Percentiles rank a stretch among this genome's conserved stretches.
Conservation (phyloP, 352 stramenopile genomes). For the Phytophthora constricta region DNA sequence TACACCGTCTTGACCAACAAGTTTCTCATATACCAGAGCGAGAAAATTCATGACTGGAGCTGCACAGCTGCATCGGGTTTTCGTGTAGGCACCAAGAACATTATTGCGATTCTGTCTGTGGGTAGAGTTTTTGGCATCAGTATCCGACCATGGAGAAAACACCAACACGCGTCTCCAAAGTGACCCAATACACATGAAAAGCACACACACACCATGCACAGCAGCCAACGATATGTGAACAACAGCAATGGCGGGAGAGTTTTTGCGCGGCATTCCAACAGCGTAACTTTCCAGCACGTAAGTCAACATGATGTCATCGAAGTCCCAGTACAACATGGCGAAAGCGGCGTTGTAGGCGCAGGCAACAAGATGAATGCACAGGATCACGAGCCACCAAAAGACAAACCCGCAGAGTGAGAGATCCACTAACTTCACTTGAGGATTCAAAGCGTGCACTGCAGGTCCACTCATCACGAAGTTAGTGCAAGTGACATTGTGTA, state of each 20-base stretch:
- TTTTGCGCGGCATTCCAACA: constrained; percentile 22
- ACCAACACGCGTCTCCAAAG: constrained; percentile 11
- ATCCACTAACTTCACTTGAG: too few relatives aligned
- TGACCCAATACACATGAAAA: constrained; percentile 19
- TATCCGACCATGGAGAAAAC: constrained; percentile 1
- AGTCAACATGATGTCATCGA: constrained; percentile 16
- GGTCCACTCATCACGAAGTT: too few relatives aligned
- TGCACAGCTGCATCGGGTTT: not conserved
- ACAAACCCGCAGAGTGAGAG: constrained; percentile 18
- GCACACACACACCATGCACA: constrained; percentile 16
- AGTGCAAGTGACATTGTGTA: too few relatives aligned
- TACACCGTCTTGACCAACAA: not conserved
- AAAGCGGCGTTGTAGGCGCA: constrained; percentile 22
- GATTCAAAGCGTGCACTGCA: too few relatives aligned
- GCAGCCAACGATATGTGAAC: constrained; percentile 29
- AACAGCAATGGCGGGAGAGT: constrained; percentile 19
- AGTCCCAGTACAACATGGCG: constrained; percentile 30
- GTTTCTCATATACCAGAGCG: too few relatives aligned
- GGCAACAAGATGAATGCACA: constrained; percentile 14
- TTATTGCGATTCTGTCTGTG: too few relatives aligned
- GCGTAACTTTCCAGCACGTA: constrained; percentile 18
- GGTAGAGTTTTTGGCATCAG: too few relatives aligned
- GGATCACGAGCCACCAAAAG: constrained; percentile 32
- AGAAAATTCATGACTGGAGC: not conserved
- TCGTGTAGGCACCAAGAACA: not conserved